Evolutionary conservation across 129 eudicot genomes (phyloP).

Genomic region (Ambrosia trifida): DNA sequence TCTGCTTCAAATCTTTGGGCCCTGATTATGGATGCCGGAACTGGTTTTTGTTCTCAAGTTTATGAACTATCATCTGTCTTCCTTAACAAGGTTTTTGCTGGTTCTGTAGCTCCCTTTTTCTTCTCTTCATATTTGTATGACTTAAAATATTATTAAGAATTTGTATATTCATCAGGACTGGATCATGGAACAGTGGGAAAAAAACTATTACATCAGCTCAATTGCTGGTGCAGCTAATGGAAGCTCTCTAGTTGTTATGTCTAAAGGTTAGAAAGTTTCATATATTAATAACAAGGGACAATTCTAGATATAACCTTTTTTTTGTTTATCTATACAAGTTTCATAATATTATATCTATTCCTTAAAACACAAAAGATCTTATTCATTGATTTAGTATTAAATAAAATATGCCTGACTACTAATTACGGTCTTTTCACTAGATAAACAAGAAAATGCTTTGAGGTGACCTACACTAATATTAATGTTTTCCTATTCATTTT

Average conservation of each 20-base stretch:
- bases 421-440: not conserved
- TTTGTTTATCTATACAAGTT: not conserved
- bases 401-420: not conserved
- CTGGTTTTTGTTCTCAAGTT: slow-evolving; percentile 83
- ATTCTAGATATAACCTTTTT: not conserved
- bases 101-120: slow-evolving; percentile 1
- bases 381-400: not conserved
- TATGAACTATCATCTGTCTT: slow-evolving; percentile 63
- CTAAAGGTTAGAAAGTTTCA: slow-evolving; percentile 64
- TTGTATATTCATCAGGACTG: slow-evolving; percentile 63
- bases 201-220: slow-evolving; percentile 89
- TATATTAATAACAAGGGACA: not conserved
- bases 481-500: not conserved
- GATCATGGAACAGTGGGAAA: slow-evolving; percentile 99
- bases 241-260: slow-evolving; percentile 94
- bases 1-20: slow-evolving; percentile 96
- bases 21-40: slow-evolving; percentile 95
- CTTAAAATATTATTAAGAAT: not conserved
- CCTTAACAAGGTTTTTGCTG: slow-evolving; percentile 34
- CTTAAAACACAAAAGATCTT: slow-evolving; percentile 7
- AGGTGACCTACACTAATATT: not conserved
- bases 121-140: not conserved
- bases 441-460: not conserved
- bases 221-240: slow-evolving; percentile 96
- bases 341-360: not conserved